Evolutionary conservation across 805 yeast genomes (phyloP), one percentile per base, ranked within the genome.

Genomic region (Starmerella floricola): DNA sequence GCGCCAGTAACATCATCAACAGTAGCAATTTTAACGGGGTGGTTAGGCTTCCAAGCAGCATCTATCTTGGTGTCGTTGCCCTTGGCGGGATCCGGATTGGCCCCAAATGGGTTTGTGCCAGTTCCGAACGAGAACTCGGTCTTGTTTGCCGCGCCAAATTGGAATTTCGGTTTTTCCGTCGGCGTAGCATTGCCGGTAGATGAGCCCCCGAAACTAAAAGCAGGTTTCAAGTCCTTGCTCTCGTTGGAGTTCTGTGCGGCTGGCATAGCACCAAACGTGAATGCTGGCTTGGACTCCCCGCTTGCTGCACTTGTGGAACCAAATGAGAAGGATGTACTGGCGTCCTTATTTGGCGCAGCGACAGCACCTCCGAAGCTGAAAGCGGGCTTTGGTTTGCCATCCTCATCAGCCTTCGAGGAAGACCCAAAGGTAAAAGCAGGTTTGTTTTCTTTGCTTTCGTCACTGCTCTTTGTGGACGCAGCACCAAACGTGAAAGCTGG

Each of bases 11-110:
- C 63, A 15, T 44, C 47, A 20, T 46, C 30, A 16, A 13, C 39
- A 39, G 37, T 12, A 19, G 31, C 49, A 16, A 49, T 45, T 31
- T 45, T 47, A 36, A 45, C 36, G 20, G 40, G 38, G 26, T 40
- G 36, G 42, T 45, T 44, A 6, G 55, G 54, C 28, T 46, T 48
- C 55, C 55, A 52, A 4, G 49, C 26, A 4, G 45, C 41, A 16
- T 34, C 32, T 4, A 27, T 5, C 21, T 28, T 29, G 4, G 11
- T 18, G 15, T 16, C 33, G 11, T 15, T 4, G 21, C 17, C 26
- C 27, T 20, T 16, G 26, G 27, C 27, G 15, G 8, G 27, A 10
- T 13, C 28, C n/a, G 17, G 26, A 2, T 36, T 31, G 31, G 31
- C 13, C 8, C 47, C 46, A 34, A 49, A 49, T 8, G 52, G 50